Conservation (phyloP, 306 rosid genomes). For the Malus domestica region ASM211411v1 NC_041800.1:16602001-16602500, state of each 20-base stretch:
- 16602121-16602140: neutral
- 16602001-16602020: slow-evolving; percentile 18
- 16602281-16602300: slow-evolving; percentile 68
- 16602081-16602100: slow-evolving; percentile 89
- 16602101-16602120: slow-evolving; percentile 28
- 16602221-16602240: slow-evolving; percentile 61
- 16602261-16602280: slow-evolving; percentile 91
- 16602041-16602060: slow-evolving; percentile 85
- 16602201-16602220: slow-evolving; percentile 64
- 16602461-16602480: neutral
- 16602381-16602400: neutral
- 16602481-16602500: slow-evolving; percentile 61
- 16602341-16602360: neutral
- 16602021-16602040: slow-evolving; percentile 79
- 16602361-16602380: no score
- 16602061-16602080: slow-evolving; percentile 94
- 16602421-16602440: slow-evolving; percentile 10
- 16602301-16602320: neutral
- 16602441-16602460: neutral
- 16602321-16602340: neutral
- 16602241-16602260: slow-evolving; percentile 54
- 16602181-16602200: slow-evolving; percentile 71
- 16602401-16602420: slow-evolving; percentile 3
- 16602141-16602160: slow-evolving; percentile 3
- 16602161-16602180: neutral